These are phyloP conservation scores for Tuber borchii DNA, from an alignment of 495 filamentous ascomycete genomes.

Conservation along the genomic window DNA sequence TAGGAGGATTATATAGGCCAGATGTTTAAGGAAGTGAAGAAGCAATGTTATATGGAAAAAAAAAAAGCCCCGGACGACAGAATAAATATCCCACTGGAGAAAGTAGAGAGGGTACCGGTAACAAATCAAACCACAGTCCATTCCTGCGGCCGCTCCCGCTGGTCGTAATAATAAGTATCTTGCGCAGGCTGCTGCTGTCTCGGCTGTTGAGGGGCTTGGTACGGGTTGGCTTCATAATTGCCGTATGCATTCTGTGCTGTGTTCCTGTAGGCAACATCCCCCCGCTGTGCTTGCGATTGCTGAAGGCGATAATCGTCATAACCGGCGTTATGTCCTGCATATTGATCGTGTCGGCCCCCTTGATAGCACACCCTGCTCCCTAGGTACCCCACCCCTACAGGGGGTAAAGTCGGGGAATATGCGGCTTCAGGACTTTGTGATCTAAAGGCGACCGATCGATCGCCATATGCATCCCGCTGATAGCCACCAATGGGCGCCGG, in stretches of 20 bases:
- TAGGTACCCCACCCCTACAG: neutral
- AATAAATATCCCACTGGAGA: neutral
- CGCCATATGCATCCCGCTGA: neutral
- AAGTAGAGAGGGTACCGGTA: neutral
- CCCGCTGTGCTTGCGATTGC: constrained; percentile 8
- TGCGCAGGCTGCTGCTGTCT: constrained; percentile 5
- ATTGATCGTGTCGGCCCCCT: neutral
- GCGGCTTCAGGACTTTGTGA: neutral
- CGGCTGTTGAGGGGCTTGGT: constrained; percentile 9
- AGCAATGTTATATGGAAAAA: neutral
- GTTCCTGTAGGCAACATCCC: constrained; percentile 6
- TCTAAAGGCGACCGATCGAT: neutral
- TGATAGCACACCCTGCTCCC: constrained; percentile 1
- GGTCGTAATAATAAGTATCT: neutral
- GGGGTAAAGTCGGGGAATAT: neutral
- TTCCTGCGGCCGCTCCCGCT: neutral
- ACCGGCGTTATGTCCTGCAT: neutral
- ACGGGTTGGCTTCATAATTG: constrained; percentile 9
- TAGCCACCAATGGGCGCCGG: constrained; percentile 11
- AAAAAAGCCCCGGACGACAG: neutral
- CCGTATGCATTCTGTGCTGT: constrained; percentile 9
- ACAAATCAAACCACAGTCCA: neutral
- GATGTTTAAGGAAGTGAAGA: neutral
- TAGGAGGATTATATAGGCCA: neutral
- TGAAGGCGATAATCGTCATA: constrained; percentile 8